phyloP scores from a whole-genome alignment of 163 green algal species.

The Scenedesmus sp. region DNA sequence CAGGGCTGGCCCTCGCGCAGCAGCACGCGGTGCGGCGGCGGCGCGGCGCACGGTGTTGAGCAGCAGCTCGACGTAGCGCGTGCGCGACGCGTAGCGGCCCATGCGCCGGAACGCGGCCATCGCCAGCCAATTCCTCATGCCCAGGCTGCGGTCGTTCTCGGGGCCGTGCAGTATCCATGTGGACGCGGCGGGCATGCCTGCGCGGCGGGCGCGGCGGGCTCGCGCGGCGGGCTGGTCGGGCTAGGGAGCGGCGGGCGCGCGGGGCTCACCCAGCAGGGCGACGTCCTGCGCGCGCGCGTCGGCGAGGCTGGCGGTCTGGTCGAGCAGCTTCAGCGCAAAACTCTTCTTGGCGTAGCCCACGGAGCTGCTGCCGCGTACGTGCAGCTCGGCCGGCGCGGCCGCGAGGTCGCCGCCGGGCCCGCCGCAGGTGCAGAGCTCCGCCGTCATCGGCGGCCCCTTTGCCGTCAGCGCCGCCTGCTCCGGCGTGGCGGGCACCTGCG shows the following conservation, averaged over 20 bases:
- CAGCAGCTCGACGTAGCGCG: conserved; percentile 51
- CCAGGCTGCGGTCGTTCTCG: conserved; percentile 71
- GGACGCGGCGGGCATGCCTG: conserved; percentile 69
- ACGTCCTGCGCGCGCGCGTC: not conserved
- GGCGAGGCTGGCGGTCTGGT: conserved; percentile 8
- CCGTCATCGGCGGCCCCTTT: conserved; percentile 5
- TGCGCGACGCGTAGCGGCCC: conserved; percentile 64
- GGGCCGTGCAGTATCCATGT: conserved; percentile 78
- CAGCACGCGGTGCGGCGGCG: no score
- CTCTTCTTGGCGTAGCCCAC: conserved; percentile 56
- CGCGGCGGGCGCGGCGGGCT: conserved; percentile 38
- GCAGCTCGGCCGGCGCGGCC: conserved; percentile 10
- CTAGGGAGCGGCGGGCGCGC: not conserved
- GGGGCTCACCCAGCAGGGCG: not conserved
- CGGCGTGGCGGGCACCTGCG: not conserved
- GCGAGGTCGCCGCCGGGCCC: conserved; percentile 13
- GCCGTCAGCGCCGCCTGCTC: conserved; percentile 14
- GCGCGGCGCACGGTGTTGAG: conserved; percentile 37
- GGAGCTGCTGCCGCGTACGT: conserved; percentile 55
- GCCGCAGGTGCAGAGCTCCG: conserved; percentile 52
- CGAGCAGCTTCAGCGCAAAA: conserved; percentile 52
- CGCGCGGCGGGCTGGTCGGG: not conserved
- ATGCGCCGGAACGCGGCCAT: conserved; percentile 63
- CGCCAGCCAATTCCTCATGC: conserved; percentile 78
- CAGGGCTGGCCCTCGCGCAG: not conserved